Evolutionary conservation across 2,329 filamentous ascomycete genomes (phyloP).

Genomic region (Macroventuria anomochaeta): DNA sequence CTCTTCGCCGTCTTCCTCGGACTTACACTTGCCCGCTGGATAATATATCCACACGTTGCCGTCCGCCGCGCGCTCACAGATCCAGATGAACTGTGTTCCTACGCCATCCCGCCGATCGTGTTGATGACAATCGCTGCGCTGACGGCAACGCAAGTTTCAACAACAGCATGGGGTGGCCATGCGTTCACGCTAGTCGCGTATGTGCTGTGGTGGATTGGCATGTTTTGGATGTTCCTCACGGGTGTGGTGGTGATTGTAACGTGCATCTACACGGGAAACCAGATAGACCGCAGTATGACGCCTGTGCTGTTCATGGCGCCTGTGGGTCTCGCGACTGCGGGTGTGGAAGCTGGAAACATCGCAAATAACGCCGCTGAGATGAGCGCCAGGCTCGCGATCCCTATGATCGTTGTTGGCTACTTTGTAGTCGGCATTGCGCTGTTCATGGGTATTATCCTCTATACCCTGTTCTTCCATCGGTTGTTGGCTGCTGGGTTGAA

Average conservation of each 20-base stretch:
- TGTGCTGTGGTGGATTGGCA: constrained; percentile 13
- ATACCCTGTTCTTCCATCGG: constrained; percentile 14
- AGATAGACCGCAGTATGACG: constrained; percentile 13
- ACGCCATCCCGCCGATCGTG: constrained; percentile 12
- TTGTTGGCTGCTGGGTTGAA: constrained; percentile 7
- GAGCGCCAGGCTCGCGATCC: constrained; percentile 5
- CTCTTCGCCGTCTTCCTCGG: not conserved
- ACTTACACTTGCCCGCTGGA: constrained; percentile 2
- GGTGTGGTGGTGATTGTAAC: constrained; percentile 8
- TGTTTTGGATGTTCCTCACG: constrained; percentile 12
- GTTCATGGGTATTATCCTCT: constrained; percentile 13
- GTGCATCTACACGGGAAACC: constrained; percentile 14
- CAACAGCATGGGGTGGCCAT: constrained; percentile 5
- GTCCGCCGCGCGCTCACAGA: constrained; percentile 7
- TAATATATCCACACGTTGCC: constrained; percentile 11
- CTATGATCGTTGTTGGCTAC: constrained; percentile 10
- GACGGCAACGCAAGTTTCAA: constrained; percentile 10
- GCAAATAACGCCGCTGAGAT: constrained; percentile 1
- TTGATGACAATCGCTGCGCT: constrained; percentile 9
- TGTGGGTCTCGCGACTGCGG: constrained; percentile 9
- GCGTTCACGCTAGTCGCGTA: constrained; percentile 12
- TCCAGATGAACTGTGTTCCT: constrained; percentile 12
- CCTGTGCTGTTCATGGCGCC: constrained; percentile 13
- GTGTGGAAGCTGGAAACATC: constrained; percentile 8
- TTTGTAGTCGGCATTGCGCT: constrained; percentile 11